Evolutionary conservation across 495 filamentous ascomycete genomes (phyloP).

Genomic region (Staphylotrichum longicolle): DNA sequence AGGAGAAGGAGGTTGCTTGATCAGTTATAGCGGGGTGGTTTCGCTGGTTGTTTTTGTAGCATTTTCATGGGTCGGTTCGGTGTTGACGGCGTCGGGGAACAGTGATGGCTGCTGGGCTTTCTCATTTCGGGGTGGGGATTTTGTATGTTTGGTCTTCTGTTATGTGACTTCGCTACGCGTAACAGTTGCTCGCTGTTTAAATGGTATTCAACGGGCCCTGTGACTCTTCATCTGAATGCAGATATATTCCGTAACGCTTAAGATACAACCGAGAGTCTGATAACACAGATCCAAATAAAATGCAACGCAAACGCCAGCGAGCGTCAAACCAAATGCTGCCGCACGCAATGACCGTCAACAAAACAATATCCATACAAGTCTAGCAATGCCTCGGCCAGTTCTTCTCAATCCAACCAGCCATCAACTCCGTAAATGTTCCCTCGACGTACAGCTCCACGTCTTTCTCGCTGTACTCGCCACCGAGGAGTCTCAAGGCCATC

Average conservation of each 20-base stretch:
- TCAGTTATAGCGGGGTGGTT: conserved; percentile 31
- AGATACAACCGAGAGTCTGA: too few relatives aligned
- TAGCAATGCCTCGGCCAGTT: conserved; percentile 65
- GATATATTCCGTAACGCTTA: too few relatives aligned
- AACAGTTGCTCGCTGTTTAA: too few relatives aligned
- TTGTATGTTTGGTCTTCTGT: background rate
- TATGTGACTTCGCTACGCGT: too few relatives aligned
- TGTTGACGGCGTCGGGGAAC: conserved; percentile 20
- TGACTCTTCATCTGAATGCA: too few relatives aligned
- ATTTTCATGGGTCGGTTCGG: conserved; percentile 29
- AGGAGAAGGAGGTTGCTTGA: conserved; percentile 78
- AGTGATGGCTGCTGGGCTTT: background rate
- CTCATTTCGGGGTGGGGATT: background rate
- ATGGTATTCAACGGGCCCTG: too few relatives aligned
- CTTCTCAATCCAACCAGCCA: conserved; percentile 72
- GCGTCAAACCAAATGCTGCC: background rate
- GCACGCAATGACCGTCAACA: background rate
- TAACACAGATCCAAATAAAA: background rate
- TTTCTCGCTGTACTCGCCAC: conserved; percentile 55
- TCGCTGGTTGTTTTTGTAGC: conserved; percentile 13
- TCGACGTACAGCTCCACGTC: conserved; percentile 66
- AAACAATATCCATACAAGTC: background rate
- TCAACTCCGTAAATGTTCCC: conserved; percentile 68
- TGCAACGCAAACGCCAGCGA: background rate
- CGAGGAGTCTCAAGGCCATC: conserved; percentile 65